Evolutionary conservation across 2,329 filamentous ascomycete species (phyloP), one percentile per base, ranked within the genome.

Genomic region (Ophiocordyceps polyrhachis-furcata): DNA sequence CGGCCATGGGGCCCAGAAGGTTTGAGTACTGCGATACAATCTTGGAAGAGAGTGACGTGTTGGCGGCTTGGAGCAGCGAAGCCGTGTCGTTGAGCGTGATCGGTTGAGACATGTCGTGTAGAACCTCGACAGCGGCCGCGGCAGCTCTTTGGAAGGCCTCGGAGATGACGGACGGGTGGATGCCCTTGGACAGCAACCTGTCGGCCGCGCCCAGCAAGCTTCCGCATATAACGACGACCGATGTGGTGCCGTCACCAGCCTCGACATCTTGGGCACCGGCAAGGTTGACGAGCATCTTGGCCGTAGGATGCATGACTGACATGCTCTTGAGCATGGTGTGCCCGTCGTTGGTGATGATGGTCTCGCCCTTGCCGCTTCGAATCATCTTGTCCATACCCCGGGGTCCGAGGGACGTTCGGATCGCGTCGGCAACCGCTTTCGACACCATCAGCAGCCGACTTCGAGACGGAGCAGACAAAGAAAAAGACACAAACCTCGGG

Each of bases 351-450:
- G 91, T 98, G 68, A 98, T 98, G 63, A 96, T 91, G 47, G 88
- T 95, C 65, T 93, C 85, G 67, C 89, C 91, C 69, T 86, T 94
- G 62, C 87, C 84, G 48, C 83, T 93, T 71, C 93, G 83, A 57
- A 98, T 96, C 88, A 95, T 95, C 73, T 95, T 95, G 70, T 95
- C 88, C 88, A 95, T 95, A 60, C 91, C 91, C 65, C 91, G 80
- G 52, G 91, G 91, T 51, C 91, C 91, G 53, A 98, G 74, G 49
- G 91, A 96, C 25, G 89, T 96, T 71, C 91, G 76, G 62, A 98
- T 93, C 54, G 91, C 91, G 76, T 98, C 91, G 62, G 91, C 83
- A 59, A 98, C 89, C 61, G 91, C 91, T 91, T 49, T 17, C 48
- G 43, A 41, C 47, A 4, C 13, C 25, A 42, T 49, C 41, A 50